A percentile compares a stretch with the other conserved stretches of the same genome.
Evolutionary conservation across 352 stramenopile species (phyloP).

Genomic region (Phytopythium vexans): DNA sequence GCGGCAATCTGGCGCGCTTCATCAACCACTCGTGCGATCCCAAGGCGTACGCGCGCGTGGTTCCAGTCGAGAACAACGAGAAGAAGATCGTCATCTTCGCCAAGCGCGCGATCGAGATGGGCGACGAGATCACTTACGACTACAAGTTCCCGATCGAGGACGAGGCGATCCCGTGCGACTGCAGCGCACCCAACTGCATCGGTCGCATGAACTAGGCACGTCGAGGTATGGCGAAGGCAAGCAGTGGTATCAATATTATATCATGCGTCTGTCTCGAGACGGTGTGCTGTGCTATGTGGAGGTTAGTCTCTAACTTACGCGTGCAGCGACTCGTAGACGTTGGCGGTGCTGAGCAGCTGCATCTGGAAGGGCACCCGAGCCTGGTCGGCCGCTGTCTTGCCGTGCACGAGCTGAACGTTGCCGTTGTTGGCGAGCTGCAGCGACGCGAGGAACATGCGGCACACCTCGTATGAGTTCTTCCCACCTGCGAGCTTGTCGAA

Average conservation of each 20-base stretch:
- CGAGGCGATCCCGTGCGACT: conserved; percentile 92
- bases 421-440: conserved; percentile 91
- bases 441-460: conserved; percentile 88
- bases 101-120: conserved; percentile 86
- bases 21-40: conserved; percentile 96
- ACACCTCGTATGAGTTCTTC: conserved; percentile 75
- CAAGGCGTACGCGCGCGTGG: conserved; percentile 93
- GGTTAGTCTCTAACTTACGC: too few relatives aligned
- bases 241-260: too few relatives aligned
- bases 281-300: too few relatives aligned
- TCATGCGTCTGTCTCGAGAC: too few relatives aligned
- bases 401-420: conserved; percentile 82
- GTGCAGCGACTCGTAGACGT: conserved; percentile 62
- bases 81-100: conserved; percentile 97
- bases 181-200: conserved; percentile 92
- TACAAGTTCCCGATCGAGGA: conserved; percentile 98
- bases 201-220: conserved; percentile 91
- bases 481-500: conserved; percentile 61
- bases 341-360: conserved; percentile 53
- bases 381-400: conserved; percentile 55
- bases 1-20: conserved; percentile 93
- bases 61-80: conserved; percentile 78
- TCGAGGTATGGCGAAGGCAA: too few relatives aligned
- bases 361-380: conserved; percentile 61
- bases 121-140: conserved; percentile 95